These are phyloP conservation scores for Dendrostoma leiphaemia DNA, from an alignment of 2,329 filamentous ascomycete species.

Conservation along the genomic window DNA sequence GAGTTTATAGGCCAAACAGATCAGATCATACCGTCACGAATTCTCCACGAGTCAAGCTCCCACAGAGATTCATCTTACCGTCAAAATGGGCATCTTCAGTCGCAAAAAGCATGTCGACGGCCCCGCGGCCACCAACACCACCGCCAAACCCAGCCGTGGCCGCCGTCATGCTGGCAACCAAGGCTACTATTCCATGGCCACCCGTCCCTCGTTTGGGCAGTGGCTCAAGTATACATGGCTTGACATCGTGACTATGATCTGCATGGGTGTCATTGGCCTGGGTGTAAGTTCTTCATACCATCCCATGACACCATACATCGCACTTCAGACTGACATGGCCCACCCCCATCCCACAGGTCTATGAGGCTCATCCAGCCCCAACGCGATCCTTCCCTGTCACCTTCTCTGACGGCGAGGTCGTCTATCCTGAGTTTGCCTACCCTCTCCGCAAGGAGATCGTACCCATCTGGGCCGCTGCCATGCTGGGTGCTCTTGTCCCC, in stretches of 20 bases:
- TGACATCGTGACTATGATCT: slow-evolving; percentile 65
- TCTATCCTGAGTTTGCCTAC: slow-evolving; percentile 70
- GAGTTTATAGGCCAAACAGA: no score
- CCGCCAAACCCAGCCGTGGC: no score
- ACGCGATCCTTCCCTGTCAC: slow-evolving; percentile 68
- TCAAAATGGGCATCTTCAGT: slow-evolving; percentile 26
- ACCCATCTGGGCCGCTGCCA: slow-evolving; percentile 67
- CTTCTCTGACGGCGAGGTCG: slow-evolving; percentile 65
- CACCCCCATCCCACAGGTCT: slow-evolving; percentile 47
- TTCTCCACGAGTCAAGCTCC: no score
- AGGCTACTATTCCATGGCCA: slow-evolving; percentile 26
- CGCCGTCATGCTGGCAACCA: slow-evolving; percentile 11
- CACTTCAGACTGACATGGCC: neutral
- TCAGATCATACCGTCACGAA: no score
- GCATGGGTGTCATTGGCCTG: slow-evolving; percentile 64
- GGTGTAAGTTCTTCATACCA: slow-evolving; percentile 48
- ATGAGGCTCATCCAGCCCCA: slow-evolving; percentile 63
- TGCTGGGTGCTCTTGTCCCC: slow-evolving; percentile 64
- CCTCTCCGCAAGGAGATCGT: slow-evolving; percentile 68
- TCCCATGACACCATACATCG: neutral
- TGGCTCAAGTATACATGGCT: slow-evolving; percentile 68
- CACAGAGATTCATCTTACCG: neutral
- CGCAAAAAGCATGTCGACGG: slow-evolving; percentile 21
- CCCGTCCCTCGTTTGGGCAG: slow-evolving; percentile 51
- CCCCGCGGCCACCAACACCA: slow-evolving; percentile 4